Conservation (phyloP, 768 basidiomycete species). For the Leccinum boreale region DNA sequence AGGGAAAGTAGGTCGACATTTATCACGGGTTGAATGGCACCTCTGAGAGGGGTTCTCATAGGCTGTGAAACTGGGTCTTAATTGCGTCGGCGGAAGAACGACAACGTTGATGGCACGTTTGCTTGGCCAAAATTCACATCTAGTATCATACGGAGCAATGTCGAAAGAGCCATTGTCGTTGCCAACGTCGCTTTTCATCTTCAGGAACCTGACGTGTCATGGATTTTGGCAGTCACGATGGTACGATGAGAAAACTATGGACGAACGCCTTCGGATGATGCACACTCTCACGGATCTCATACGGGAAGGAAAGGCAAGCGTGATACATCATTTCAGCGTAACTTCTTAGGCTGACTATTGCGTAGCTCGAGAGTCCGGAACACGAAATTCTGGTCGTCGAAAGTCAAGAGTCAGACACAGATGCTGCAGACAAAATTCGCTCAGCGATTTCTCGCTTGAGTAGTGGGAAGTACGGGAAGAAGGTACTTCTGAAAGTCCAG, state of each 20-base stretch:
- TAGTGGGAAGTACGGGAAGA: conserved; percentile 45
- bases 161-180: conserved; percentile 76
- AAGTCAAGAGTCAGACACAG: conserved; percentile 35
- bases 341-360: conserved; percentile 1
- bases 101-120: conserved; percentile 68
- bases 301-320: conserved; percentile 47
- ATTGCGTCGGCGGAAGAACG: conserved; percentile 63
- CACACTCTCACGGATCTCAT: conserved; percentile 51
- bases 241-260: conserved; percentile 49
- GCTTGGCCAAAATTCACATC: conserved; percentile 63
- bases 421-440: conserved; percentile 33
- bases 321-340: not conserved
- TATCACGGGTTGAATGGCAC: conserved; percentile 7
- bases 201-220: conserved; percentile 72
- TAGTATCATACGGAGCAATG: conserved; percentile 91
- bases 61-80: conserved; percentile 47
- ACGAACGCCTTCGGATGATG: conserved; percentile 53
- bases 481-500: conserved; percentile 43
- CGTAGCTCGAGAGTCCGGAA: conserved; percentile 62
- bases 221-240: conserved; percentile 81
- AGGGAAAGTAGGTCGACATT: conserved; percentile 44
- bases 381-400: conserved; percentile 64
- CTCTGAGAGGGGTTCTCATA: conserved; percentile 9
- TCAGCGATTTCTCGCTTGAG: conserved; percentile 33
- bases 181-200: conserved; percentile 79